Base-by-base conservation (phyloP, 1,139 yeast genomes). In the Kurtzmaniella quercitrusa region DNA sequence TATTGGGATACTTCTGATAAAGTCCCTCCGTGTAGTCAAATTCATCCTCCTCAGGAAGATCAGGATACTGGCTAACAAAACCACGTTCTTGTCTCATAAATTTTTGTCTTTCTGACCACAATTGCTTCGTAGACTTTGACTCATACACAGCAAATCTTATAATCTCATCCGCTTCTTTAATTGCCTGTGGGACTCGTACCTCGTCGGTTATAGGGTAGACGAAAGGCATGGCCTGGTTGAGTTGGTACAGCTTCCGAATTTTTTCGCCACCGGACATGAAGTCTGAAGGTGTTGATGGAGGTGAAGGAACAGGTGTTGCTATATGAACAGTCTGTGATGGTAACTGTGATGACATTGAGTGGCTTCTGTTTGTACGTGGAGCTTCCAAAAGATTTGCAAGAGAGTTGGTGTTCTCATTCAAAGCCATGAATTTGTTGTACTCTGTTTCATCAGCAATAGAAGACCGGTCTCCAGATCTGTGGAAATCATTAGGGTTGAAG, bases 291-390 rank as follows among this genome's bases (percentile, higher is more conserved):
- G 84, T 76, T 8, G 79, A 61, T 0, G 87, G 84, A 0, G 96
- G 96, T 0, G 96, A 85, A 1, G 96, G 94, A 0, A 85, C 87
- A 0, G 96, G 96, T 0, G 96, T 88, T 0, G 96, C 91, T 15
- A 89, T 74, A 59, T 89, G 96, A 2, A 84, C 66, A 1, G 78
- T 73, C 32, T 86, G 88, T 0, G 79, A 71, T 0, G 88, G 86
- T 16, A 83, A 61, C 37, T 78, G 74, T 38, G 76, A 70, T 43
- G 76, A 74, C 2, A 78, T 61, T 5, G 82, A 73, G 46, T 83
- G 86, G 2, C 71, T 59, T 48, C 70, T 72, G 38, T 70, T 66
- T 0, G 84, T 78, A 40, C 84, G 61, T 30, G 91, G 83, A 38
- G 77, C 68, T 48, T 82, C 81, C 48, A 85, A 67, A 43, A 75